Conservation (phyloP, 139 green algal genomes). For the Astrephomene gubernaculifera region DNA sequence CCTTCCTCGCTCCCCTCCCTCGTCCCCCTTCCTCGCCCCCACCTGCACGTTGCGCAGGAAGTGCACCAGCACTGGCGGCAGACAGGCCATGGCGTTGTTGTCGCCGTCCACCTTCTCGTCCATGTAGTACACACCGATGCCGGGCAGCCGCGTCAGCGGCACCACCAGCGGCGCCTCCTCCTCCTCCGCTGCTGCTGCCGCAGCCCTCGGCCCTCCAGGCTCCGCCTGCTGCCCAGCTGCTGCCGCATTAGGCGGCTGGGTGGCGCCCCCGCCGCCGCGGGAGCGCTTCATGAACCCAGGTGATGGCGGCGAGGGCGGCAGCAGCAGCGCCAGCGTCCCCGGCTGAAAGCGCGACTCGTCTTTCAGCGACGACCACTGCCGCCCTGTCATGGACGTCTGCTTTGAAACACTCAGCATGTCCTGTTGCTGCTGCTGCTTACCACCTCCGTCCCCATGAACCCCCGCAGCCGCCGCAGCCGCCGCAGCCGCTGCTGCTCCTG, state of each 20-base stretch:
- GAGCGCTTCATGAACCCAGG: too few species aligned
- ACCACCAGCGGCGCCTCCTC: not conserved
- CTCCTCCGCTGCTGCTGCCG: not conserved
- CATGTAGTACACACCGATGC: conserved; percentile 42
- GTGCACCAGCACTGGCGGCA: conserved; percentile 46
- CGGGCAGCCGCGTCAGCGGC: conserved; percentile 14
- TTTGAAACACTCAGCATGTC: too few species aligned
- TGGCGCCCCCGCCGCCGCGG: not conserved
- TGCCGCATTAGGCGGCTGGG: too few species aligned
- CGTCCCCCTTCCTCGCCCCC: not conserved
- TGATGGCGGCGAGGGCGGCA: too few species aligned
- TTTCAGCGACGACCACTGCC: not conserved
- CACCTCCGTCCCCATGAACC: too few species aligned
- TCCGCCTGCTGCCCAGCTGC: too few species aligned
- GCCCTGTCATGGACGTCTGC: too few species aligned
- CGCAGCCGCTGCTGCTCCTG: not conserved
- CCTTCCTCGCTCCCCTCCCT: too few species aligned
- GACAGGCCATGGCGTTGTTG: not conserved
- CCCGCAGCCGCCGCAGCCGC: too few species aligned
- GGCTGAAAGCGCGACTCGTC: not conserved
- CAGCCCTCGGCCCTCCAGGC: not conserved
- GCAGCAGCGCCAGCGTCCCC: conserved; percentile 3
- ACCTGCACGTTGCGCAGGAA: conserved; percentile 52
- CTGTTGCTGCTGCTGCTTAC: too few species aligned
- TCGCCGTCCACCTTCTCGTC: conserved; percentile 19